Evolutionary conservation across 371 early-diverging fungal genomes (phyloP).

Genomic region (Zancudomyces culisetae): DNA sequence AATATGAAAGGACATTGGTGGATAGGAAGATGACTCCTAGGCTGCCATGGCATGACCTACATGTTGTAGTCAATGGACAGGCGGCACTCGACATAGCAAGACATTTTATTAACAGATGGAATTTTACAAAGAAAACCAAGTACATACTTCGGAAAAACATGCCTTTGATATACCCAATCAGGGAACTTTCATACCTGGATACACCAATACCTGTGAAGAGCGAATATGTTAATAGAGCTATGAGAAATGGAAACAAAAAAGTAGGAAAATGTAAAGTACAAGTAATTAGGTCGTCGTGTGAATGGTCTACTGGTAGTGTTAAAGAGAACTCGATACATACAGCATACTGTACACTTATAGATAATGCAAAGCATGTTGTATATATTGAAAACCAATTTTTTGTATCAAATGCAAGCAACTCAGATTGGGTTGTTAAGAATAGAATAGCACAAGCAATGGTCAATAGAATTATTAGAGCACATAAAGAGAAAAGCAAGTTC

Average conservation of each 20-base stretch:
- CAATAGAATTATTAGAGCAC: conserved; percentile 59
- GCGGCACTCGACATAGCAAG: conserved; percentile 66
- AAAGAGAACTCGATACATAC: conserved; percentile 64
- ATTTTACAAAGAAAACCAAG: conserved; percentile 55
- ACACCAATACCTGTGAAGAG: conserved; percentile 1
- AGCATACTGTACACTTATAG: conserved; percentile 61
- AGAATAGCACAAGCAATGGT: conserved; percentile 58
- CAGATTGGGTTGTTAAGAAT: conserved; percentile 45
- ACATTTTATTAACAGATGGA: conserved; percentile 88
- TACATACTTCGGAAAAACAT: conserved; percentile 34
- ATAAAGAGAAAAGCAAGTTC: conserved; percentile 45
- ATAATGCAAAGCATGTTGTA: conserved; percentile 56
- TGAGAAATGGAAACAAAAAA: neutral
- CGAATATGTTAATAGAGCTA: conserved; percentile 9
- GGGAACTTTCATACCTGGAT: conserved; percentile 50
- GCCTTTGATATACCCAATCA: conserved; percentile 62
- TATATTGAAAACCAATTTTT: conserved; percentile 97
- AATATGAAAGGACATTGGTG: conserved; percentile 31
- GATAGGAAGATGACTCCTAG: conserved; percentile 40
- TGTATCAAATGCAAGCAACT: conserved; percentile 41
- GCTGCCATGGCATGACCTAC: conserved; percentile 96
- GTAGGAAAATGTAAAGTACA: conserved; percentile 39
- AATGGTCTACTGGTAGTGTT: conserved; percentile 43
- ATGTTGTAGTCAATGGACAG: conserved; percentile 48
- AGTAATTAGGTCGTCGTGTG: conserved; percentile 41